Evolutionary conservation across 805 yeast species (phyloP), one percentile per base, ranked within the genome.

Genomic region (Ogataea parapolymorpha): DNA sequence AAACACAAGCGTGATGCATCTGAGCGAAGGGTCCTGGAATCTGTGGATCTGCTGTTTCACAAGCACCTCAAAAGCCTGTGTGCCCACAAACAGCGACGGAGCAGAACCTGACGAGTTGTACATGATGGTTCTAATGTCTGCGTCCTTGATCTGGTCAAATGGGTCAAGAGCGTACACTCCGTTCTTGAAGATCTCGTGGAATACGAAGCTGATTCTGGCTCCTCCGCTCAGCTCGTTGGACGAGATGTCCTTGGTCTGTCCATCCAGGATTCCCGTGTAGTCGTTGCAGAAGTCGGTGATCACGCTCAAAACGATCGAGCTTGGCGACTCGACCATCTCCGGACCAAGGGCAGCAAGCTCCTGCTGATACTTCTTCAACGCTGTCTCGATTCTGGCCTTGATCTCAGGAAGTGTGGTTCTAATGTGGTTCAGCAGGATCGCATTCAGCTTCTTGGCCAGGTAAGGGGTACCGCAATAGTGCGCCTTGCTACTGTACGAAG

Each of bases 391-490:
- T 65, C 91, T 82, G 64, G 85, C 76, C 66, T 89, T 93, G 56
- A 93, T 93, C 52, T 93, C 98, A 13, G 99, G 99, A 59, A 85
- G 69, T 7, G 89, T 84, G 41, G 82, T 79, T 63, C 85, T 81
- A 64, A 93, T 93, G 67, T 93, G 99, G 60, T 82, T 88, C 67
- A 88, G 74, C 55, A 93, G 75, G 53, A 93, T 87, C 31, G 84
- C 80, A 66, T 87, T 93, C 59, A 93, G 77, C 66, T 89, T 87
- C 62, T 88, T 85, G 38, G 98, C 96, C 60, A 93, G 72, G 64
- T 84, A 93, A 29, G 97, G 97, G n/a, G 99, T 93, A 64, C 99
- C 99, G 67, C 99, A 93, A 68, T 81, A 91, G 58, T 87, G 95
- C 6, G 97, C 91, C 62, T 91, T 93, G 24, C 93, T 83, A 54